phyloP scores from a whole-genome alignment of 2,329 filamentous ascomycete genomes.

The Penicillium corylophilum region DNA sequence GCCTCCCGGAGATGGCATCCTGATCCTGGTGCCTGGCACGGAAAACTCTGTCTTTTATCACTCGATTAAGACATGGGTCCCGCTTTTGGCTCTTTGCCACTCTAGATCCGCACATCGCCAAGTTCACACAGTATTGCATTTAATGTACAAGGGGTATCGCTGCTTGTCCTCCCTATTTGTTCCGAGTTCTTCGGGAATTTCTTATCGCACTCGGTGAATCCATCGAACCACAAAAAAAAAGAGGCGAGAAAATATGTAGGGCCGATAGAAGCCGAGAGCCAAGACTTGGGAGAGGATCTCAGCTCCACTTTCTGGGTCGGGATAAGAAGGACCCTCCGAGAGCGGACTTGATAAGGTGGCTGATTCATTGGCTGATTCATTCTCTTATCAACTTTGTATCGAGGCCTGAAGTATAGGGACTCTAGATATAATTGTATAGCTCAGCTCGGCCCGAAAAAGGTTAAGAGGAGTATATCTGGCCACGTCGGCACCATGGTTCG shows the following conservation, averaged over 20 bases:
- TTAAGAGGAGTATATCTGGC: not conserved
- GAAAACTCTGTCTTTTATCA: not conserved
- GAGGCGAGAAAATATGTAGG: not conserved
- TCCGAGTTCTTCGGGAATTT: not conserved
- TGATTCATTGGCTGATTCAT: not conserved
- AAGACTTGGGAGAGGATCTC: not conserved
- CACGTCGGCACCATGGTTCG: not conserved
- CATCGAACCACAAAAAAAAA: not conserved
- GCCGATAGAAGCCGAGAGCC: slow-evolving; percentile 15
- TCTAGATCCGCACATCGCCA: not conserved
- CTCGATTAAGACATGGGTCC: not conserved
- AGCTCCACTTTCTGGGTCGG: slow-evolving; percentile 4
- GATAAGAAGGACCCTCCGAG: slow-evolving; percentile 1
- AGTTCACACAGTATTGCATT: not conserved
- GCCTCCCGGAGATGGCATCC: not conserved
- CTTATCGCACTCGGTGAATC: not conserved
- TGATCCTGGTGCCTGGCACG: not conserved
- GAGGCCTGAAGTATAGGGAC: too few relatives aligned
- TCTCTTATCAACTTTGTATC: too few relatives aligned
- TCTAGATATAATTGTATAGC: not conserved
- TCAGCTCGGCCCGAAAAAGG: not conserved
- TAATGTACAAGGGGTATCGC: slow-evolving; percentile 1
- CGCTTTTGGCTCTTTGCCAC: not conserved
- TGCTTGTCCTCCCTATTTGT: not conserved
- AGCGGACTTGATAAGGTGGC: not conserved